A percentile compares a stretch with the other conserved stretches of the same genome.
These are phyloP conservation scores for Fusarium buharicum DNA, from an alignment of 2,329 filamentous ascomycete species.

Conservation along the genomic window DNA sequence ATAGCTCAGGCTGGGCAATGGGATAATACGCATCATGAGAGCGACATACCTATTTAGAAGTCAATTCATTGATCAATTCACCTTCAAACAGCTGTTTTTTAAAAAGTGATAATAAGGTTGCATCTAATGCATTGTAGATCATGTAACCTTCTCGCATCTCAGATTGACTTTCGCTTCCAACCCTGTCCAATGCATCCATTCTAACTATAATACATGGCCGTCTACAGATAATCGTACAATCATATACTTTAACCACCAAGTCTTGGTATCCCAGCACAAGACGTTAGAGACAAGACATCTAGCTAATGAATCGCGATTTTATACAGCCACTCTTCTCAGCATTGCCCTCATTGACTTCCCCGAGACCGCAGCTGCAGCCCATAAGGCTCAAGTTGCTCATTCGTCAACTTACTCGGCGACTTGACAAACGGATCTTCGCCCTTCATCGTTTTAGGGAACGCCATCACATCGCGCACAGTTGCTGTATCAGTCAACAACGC, in stretches of 20 bases:
- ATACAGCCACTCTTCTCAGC: background rate
- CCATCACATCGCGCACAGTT: constrained; percentile 91
- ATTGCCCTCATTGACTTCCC: background rate
- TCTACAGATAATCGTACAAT: constrained; percentile 32
- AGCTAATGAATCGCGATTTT: constrained; percentile 13
- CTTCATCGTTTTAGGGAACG: constrained; percentile 93
- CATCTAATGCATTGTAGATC: background rate
- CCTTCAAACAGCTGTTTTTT: background rate
- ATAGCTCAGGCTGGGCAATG: constrained; percentile 7
- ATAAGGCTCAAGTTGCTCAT: constrained; percentile 63
- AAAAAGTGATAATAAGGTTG: background rate
- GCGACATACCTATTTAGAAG: constrained; percentile 4
- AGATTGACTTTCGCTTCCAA: background rate
- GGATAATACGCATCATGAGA: constrained; percentile 22
- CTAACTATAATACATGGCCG: constrained; percentile 11
- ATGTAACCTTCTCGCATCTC: background rate
- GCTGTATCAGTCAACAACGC: constrained; percentile 80
- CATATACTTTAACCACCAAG: background rate
- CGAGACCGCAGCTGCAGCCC: constrained; percentile 51
- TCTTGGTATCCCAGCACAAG: background rate
- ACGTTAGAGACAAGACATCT: background rate
- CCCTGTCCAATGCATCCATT: background rate
- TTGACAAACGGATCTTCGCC: constrained; percentile 87
- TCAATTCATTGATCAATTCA: constrained; percentile 4
- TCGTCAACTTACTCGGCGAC: constrained; percentile 75